Base-by-base conservation (phyloP, 352 stramenopile species). In the Blastocystis sp. region DNA sequence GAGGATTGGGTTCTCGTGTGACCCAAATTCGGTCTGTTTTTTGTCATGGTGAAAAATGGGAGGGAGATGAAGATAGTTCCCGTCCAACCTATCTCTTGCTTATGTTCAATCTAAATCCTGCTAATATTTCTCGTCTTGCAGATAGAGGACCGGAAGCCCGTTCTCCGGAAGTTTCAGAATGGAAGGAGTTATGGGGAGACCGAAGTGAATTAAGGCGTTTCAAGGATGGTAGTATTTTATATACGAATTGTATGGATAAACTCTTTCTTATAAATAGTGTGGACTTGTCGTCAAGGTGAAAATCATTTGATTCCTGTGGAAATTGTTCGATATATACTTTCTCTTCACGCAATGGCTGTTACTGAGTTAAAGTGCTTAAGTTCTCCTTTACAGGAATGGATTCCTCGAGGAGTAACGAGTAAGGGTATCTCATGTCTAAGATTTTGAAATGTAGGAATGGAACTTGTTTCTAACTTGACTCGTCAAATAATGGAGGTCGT, bases 301-400 rank as follows among this genome's bases (percentile, higher is more conserved):
- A 80, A 80, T 41, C 55, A 80, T 7, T n/a, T 64, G 70, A 54
- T 80, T 43, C 70, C 70, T 11, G 70, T 80, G 43, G 70, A 80
- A 41, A 80, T 80, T 20, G 41, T 80, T 1, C 70, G 70, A 26
- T 62, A 80, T 41, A 41, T 80, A 6, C 54, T 80, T 18, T 80
- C 70, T 18, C 20, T 80, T 20, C 70, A 80, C 54, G 64, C 70
- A 0, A 9, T 80, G 7, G 70, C 70, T 26, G 43, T 80, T 9
- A 80, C 45, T 18, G 50, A 80, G 34, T 34, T 80, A 11, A 80
- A 62, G 43, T 23, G 53, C 4, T n/a, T 80, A 13, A 23, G n/a
- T 11, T 13, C 53, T 45, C 70, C 70, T 20, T 26, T 80, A 13
- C 37, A 29, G 29, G 70, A 80, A 20, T 37, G 53, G 11, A 41